These are phyloP conservation scores for Ramaria rubella DNA, from an alignment of 768 basidiomycete genomes.

Conservation along the genomic window DNA sequence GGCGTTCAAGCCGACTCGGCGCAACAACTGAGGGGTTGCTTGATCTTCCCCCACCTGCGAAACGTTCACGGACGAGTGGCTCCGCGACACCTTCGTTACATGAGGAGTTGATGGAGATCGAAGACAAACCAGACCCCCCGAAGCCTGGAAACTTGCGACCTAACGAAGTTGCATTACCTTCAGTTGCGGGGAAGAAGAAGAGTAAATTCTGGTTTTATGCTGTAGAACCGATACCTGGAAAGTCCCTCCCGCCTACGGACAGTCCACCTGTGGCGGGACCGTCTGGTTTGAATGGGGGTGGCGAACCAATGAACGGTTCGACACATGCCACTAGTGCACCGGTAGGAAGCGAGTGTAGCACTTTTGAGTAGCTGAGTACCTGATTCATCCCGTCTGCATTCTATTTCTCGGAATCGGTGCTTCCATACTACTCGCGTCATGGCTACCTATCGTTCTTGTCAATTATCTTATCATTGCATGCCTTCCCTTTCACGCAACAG, in stretches of 20 bases:
- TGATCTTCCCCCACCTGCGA: slow-evolving; percentile 46
- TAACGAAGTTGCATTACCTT: slow-evolving; percentile 67
- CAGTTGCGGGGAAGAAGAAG: slow-evolving; percentile 72
- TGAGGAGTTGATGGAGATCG: slow-evolving; percentile 28
- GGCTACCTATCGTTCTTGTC: neutral
- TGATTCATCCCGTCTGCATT: neutral
- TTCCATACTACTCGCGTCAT: neutral
- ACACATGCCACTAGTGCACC: neutral
- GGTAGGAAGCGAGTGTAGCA: neutral
- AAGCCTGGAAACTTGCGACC: slow-evolving; percentile 43
- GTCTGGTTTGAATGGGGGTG: slow-evolving; percentile 15
- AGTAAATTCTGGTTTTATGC: slow-evolving; percentile 89
- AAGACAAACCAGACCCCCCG: slow-evolving; percentile 24
- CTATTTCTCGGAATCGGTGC: neutral
- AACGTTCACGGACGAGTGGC: slow-evolving; percentile 66
- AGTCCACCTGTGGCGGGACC: slow-evolving; percentile 11
- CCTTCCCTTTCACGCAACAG: neutral
- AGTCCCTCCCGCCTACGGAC: slow-evolving; percentile 20
- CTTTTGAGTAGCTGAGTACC: neutral
- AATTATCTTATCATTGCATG: neutral
- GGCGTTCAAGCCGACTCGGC: slow-evolving; percentile 62
- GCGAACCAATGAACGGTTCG: neutral
- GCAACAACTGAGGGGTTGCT: slow-evolving; percentile 43
- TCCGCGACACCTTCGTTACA: slow-evolving; percentile 28
- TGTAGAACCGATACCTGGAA: slow-evolving; percentile 56